Percentiles rank a stretch among this genome's conserved stretches.
phyloP scores from a whole-genome alignment of 768 basidiomycete genomes.

The Galerina marginata region DNA sequence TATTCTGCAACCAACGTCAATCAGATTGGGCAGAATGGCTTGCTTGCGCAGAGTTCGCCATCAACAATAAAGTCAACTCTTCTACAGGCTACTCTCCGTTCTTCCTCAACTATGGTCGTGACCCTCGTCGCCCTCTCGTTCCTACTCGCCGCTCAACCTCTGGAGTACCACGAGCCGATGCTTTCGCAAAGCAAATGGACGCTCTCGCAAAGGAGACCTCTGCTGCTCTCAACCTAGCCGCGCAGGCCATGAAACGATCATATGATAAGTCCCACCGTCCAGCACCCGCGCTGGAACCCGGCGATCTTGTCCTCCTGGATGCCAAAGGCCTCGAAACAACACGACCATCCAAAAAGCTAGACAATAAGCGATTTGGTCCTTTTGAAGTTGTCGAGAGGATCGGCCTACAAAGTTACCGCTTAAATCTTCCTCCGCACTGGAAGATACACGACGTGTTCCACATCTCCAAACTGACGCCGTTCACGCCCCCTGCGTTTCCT shows the following conservation, averaged over 20 bases:
- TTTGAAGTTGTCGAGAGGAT: constrained; percentile 28
- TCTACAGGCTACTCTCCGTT: constrained; percentile 35
- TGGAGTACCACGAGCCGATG: constrained; percentile 18
- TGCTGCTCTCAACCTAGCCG: constrained; percentile 19
- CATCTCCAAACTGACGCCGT: constrained; percentile 11
- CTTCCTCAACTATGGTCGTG: constrained; percentile 34
- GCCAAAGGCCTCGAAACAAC: constrained; percentile 18
- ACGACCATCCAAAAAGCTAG: constrained; percentile 24
- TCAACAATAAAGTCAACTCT: constrained; percentile 32
- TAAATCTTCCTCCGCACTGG: constrained; percentile 26
- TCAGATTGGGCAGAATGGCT: constrained; percentile 37
- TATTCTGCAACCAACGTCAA: constrained; percentile 32
- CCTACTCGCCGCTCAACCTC: constrained; percentile 10
- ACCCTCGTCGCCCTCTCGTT: constrained; percentile 26
- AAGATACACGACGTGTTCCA: constrained; percentile 22
- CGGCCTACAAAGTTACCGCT: constrained; percentile 18
- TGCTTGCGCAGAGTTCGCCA: constrained; percentile 36
- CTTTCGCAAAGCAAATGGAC: constrained; percentile 27
- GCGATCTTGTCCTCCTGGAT: constrained; percentile 30
- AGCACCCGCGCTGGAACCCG: constrained; percentile 10
- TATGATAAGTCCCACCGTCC: background rate
- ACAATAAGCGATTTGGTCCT: constrained; percentile 28
- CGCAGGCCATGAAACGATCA: constrained; percentile 22
- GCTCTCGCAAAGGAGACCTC: constrained; percentile 21
- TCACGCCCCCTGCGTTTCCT: background rate